Percentiles rank a stretch among this genome's conserved stretches.
phyloP scores from a whole-genome alignment of 768 basidiomycete species.

The Leccinum aurantiacum region DNA sequence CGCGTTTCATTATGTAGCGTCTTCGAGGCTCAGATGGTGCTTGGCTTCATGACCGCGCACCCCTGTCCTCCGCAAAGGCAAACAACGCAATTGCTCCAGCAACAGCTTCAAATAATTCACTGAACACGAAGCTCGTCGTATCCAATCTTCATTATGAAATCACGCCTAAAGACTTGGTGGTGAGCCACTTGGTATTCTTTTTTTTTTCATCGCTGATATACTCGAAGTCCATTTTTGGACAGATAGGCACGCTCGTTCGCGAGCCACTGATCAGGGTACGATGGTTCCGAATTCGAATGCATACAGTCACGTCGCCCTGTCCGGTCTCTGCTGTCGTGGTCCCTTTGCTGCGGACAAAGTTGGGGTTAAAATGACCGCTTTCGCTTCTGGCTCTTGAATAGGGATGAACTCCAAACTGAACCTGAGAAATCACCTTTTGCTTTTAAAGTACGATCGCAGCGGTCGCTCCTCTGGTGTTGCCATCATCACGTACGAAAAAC shows the following conservation, averaged over 20 bases:
- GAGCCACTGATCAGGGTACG: slow-evolving; percentile 97
- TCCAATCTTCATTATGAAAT: slow-evolving; percentile 93
- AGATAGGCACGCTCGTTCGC: slow-evolving; percentile 88
- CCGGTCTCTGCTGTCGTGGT: slow-evolving; percentile 36
- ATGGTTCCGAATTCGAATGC: slow-evolving; percentile 46
- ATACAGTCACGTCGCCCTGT: slow-evolving; percentile 33
- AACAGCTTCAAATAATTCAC: slow-evolving; percentile 26
- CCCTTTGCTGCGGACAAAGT: slow-evolving; percentile 25
- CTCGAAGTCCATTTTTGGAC: slow-evolving; percentile 80
- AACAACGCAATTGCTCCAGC: slow-evolving; percentile 26
- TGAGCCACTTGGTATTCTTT: slow-evolving; percentile 40
- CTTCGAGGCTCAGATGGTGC: slow-evolving; percentile 59
- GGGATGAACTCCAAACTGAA: slow-evolving; percentile 50
- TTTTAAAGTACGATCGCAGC: slow-evolving; percentile 89
- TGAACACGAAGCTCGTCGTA: slow-evolving; percentile 66
- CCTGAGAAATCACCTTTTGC: slow-evolving; percentile 50
- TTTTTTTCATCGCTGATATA: slow-evolving; percentile 6
- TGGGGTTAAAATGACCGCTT: slow-evolving; percentile 39
- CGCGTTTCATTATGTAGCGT: slow-evolving; percentile 41
- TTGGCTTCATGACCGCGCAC: slow-evolving; percentile 79
- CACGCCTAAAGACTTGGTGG: slow-evolving; percentile 83
- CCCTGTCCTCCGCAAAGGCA: slow-evolving; percentile 35
- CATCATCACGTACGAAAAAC: slow-evolving; percentile 74
- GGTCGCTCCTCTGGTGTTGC: slow-evolving; percentile 88
- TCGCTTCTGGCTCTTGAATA: slow-evolving; percentile 42